Conservation (phyloP, 306 rosid genomes). For the Prunus campanulata region DNA sequence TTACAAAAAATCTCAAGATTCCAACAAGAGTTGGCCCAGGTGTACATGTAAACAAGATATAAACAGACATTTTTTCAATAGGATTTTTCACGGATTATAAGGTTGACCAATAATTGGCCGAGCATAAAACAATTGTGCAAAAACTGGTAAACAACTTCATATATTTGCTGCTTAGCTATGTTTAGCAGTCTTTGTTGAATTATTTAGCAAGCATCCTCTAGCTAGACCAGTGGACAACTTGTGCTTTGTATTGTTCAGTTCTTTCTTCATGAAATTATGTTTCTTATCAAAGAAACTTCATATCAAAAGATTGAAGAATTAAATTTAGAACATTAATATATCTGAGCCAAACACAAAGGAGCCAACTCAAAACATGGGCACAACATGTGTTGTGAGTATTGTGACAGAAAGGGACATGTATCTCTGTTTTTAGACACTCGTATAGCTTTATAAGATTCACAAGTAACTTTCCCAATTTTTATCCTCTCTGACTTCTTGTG, state of each 20-base stretch:
- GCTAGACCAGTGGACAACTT: no score
- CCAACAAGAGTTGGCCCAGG: constrained; percentile 1
- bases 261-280: no score
- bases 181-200: no score
- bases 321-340: not conserved
- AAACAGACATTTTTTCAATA: not conserved
- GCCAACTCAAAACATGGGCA: not conserved
- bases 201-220: no score
- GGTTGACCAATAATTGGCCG: not conserved
- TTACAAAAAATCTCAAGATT: not conserved
- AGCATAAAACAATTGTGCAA: not conserved
- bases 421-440: not conserved
- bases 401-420: not conserved
- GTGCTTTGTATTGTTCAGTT: no score
- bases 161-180: not conserved
- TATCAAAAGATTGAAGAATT: not conserved
- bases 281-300: not conserved
- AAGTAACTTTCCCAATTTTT: not conserved
- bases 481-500: not conserved
- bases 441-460: not conserved
- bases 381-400: not conserved
- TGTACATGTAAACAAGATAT: not conserved
- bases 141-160: not conserved
- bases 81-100: not conserved
- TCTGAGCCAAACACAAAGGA: not conserved